These are phyloP conservation scores for Pseudohyphozyma bogoriensis DNA, from an alignment of 768 basidiomycete genomes.

Conservation along the genomic window DNA sequence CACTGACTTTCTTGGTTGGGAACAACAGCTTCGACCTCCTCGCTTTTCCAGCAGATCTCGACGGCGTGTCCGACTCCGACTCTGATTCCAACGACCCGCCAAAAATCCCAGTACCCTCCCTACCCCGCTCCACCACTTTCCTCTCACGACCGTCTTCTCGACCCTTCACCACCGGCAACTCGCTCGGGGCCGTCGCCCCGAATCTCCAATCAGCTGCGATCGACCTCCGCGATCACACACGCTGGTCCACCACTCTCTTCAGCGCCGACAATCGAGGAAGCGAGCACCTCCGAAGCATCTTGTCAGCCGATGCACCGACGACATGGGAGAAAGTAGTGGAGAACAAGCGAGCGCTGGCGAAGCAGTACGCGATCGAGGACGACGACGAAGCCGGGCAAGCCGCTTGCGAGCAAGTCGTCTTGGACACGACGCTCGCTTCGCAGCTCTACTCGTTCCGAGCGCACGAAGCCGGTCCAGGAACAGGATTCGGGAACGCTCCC, in stretches of 20 bases:
- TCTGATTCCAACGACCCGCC: neutral
- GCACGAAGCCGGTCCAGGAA: no score
- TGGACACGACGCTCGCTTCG: neutral
- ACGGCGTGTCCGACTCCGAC: neutral
- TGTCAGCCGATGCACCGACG: neutral
- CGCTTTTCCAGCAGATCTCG: neutral
- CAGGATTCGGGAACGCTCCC: conserved; percentile 11
- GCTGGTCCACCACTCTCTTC: neutral
- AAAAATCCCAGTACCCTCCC: no score
- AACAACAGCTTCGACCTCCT: neutral
- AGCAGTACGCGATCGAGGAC: neutral
- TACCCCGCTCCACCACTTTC: neutral
- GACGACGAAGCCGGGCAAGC: neutral
- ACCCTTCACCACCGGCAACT: neutral
- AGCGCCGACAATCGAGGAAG: neutral
- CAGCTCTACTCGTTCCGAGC: conserved; percentile 6
- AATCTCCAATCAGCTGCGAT: neutral
- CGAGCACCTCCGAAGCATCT: neutral
- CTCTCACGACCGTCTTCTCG: neutral
- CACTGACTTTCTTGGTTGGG: neutral
- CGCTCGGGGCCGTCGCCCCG: neutral
- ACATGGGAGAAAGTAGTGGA: neutral
- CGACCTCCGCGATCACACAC: neutral
- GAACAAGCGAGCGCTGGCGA: neutral
- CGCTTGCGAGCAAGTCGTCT: neutral